A percentile compares a stretch with the other conserved stretches of the same genome.
These are phyloP conservation scores for Boletus sensibilis DNA, from an alignment of 768 basidiomycete genomes.

Conservation along the genomic window DNA sequence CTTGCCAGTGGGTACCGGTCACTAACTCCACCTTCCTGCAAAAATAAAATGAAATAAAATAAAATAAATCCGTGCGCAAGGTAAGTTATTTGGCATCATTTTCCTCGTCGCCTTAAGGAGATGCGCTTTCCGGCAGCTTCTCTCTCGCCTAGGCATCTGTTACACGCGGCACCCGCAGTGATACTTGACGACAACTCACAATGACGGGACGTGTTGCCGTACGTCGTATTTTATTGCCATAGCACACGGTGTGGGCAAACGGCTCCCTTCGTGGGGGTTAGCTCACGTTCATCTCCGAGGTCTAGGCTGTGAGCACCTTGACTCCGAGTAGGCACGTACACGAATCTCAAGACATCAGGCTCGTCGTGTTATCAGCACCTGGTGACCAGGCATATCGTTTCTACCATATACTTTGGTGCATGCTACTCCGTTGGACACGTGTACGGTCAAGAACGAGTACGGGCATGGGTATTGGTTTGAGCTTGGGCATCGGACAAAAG, in stretches of 20 bases:
- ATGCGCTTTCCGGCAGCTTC: neutral
- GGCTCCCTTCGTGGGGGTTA: neutral
- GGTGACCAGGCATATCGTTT: neutral
- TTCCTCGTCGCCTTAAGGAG: neutral
- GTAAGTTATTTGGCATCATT: neutral
- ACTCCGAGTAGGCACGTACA: neutral
- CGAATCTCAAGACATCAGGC: neutral
- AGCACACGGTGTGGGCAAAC: neutral
- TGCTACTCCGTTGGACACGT: neutral
- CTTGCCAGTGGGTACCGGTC: neutral
- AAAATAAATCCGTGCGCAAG: neutral
- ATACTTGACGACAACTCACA: neutral
- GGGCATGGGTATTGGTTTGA: neutral
- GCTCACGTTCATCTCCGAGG: conserved; percentile 19
- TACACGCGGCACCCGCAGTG: neutral
- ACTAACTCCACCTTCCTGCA: neutral
- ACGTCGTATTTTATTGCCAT: neutral
- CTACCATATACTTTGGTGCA: no score
- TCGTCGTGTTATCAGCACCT: neutral
- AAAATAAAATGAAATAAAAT: neutral
- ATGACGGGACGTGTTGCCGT: neutral
- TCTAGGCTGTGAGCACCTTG: neutral
- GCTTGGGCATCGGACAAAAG: no score
- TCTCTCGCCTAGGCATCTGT: neutral
- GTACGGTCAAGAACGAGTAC: neutral